These are phyloP conservation scores for Scenedesmus sp. DNA, from an alignment of 163 green algal genomes.

Conservation along the genomic window DNA sequence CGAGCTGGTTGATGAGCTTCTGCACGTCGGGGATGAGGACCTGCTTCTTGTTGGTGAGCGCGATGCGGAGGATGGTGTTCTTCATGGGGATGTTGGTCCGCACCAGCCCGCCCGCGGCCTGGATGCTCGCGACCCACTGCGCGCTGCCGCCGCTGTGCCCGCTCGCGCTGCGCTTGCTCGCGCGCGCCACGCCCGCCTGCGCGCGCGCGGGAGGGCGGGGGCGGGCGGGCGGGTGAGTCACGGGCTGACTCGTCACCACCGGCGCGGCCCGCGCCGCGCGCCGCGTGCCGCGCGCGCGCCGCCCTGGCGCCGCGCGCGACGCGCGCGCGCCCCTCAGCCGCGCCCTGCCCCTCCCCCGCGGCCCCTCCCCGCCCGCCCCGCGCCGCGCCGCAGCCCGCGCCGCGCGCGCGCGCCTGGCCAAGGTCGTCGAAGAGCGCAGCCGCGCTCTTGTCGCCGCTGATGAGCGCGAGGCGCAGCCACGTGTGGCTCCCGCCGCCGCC, in stretches of 20 bases:
- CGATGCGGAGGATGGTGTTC: conserved; percentile 70
- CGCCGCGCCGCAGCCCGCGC: not conserved
- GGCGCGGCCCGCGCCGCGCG: too few species aligned
- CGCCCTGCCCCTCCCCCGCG: too few species aligned
- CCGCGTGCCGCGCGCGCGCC: too few species aligned
- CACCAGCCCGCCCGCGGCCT: conserved; percentile 49
- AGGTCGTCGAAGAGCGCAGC: conserved; percentile 70
- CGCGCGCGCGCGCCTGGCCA: conserved; percentile 46
- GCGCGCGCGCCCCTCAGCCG: not conserved
- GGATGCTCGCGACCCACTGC: conserved; percentile 55
- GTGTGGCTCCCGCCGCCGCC: conserved; percentile 51
- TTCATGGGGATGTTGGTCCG: conserved; percentile 64
- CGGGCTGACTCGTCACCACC: too few species aligned
- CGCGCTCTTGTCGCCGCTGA: conserved; percentile 53
- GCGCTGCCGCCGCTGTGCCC: conserved; percentile 38
- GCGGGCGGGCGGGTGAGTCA: not conserved
- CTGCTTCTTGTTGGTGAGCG: conserved; percentile 68
- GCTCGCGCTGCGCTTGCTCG: conserved; percentile 9
- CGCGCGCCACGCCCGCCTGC: conserved; percentile 22
- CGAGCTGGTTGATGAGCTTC: conserved; percentile 72
- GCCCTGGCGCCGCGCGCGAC: too few species aligned
- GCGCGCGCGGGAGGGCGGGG: not conserved
- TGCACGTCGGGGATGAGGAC: conserved; percentile 73
- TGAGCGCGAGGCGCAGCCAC: conserved; percentile 65
- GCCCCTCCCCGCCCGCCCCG: too few species aligned